Base-by-base conservation (phyloP, 2,329 filamentous ascomycete species). In the Microdochium nivale region DNA sequence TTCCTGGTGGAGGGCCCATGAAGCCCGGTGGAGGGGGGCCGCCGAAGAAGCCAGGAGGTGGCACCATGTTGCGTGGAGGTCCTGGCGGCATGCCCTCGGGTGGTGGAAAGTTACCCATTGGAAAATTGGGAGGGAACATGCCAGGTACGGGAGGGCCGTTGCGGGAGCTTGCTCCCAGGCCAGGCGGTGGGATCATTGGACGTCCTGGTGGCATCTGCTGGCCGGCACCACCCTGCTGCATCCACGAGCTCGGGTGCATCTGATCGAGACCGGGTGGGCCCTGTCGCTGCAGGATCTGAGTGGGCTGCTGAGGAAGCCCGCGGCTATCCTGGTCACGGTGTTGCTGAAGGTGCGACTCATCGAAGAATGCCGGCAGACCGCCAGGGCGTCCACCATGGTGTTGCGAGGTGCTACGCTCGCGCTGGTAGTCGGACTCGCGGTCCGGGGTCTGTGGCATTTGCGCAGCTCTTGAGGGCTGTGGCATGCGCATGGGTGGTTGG, bases 251-350 rank as follows among this genome's bases (percentile, higher is more conserved):
- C 19, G 75, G 78, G 19, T 76, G 78, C 68, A 84, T 77, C 59
- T 80, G 77, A 47, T 83, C 81, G 40, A 86, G 67, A 8, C 82
- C 81, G 2, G 80, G 79, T 19, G 77, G 78, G 1, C 75, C 77
- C n/a, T 79, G 80, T 5, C 81, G 78, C 65, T 85, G 81, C 23
- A 86, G 65, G 50, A 86, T 85, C 61, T 85, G 81, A 3, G 80
- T 83, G 3, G 80, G 80, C 56, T 80, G 78, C 52, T 73, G 74
- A 25, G 27, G 27, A 5, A 70, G 71, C n/a, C 40, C 40, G 35
- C 72, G 71, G 52, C 64, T 58, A 43, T 81, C 77, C 24, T 66
- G 67, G 25, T 81, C 75, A 14, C 67, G 65, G 49, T 70, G 73
- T 51, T 75, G 76, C 51, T 75, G 76, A 60, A 77, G 78, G 24